phyloP scores from a whole-genome alignment of 106 monocot genomes.

The Dioscorea alata region DNA sequence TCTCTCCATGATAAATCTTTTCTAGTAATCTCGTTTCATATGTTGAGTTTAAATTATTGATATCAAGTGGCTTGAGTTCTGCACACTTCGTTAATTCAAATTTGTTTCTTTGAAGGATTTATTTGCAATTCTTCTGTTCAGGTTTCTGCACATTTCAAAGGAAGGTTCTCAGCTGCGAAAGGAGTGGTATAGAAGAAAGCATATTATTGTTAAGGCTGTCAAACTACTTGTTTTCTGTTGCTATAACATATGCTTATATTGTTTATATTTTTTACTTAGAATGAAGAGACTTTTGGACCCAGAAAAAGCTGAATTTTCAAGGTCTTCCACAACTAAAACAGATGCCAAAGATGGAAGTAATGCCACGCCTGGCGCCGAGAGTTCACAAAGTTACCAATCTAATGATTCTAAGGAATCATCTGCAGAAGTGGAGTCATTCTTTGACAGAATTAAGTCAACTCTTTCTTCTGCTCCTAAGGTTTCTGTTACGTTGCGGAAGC shows the following conservation, averaged over 20 bases:
- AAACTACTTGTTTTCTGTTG: not conserved
- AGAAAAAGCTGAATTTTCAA: conserved; percentile 49
- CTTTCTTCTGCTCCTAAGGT: conserved; percentile 53
- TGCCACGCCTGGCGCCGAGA: conserved; percentile 21
- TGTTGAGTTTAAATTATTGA: not conserved
- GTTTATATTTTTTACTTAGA: conserved; percentile 26
- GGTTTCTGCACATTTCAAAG: conserved; percentile 60
- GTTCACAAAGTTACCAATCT: conserved; percentile 18
- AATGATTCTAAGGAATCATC: conserved; percentile 27
- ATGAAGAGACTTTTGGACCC: conserved; percentile 67
- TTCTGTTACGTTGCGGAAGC: conserved; percentile 51
- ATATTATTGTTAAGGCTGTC: not conserved
- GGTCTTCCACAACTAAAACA: conserved; percentile 17
- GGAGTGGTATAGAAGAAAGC: conserved; percentile 40
- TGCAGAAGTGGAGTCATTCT: conserved; percentile 37
- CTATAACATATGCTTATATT: not conserved
- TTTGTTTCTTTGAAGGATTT: not conserved
- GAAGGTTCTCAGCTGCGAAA: conserved; percentile 59
- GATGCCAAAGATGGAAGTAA: conserved; percentile 14
- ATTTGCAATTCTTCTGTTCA: conserved; percentile 7
- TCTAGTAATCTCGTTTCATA: too few relatives aligned
- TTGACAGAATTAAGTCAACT: conserved; percentile 51
- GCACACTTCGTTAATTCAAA: too few relatives aligned
- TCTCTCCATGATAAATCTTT: too few relatives aligned
- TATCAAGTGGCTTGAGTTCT: not conserved